A percentile compares a stretch with the other conserved stretches of the same genome.
Evolutionary conservation across 805 yeast genomes (phyloP).

Genomic region (Cyberlindnera petersonii): DNA sequence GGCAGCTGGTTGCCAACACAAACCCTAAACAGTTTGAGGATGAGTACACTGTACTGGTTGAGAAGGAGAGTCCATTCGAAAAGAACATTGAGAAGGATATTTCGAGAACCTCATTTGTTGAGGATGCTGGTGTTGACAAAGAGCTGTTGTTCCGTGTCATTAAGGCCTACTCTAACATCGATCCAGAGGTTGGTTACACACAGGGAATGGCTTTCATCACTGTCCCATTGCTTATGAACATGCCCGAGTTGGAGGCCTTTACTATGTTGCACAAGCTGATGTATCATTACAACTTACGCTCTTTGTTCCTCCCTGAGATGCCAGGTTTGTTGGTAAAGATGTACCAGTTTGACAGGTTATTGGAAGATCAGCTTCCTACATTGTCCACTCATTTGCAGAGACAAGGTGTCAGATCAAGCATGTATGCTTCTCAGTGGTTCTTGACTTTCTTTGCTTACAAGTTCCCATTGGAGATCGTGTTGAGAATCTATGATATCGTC

Average conservation of each 20-base stretch:
- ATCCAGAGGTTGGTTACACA: constrained; percentile 93
- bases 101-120: constrained; percentile 78
- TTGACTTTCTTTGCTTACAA: constrained; percentile 91
- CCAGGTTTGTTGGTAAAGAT: constrained; percentile 82
- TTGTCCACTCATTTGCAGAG: constrained; percentile 72
- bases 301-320: constrained; percentile 83
- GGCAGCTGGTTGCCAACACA: constrained; percentile 86
- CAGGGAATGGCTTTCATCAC: constrained; percentile 97
- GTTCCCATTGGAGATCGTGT: constrained; percentile 84
- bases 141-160: constrained; percentile 70
- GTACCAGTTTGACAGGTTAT: constrained; percentile 84
- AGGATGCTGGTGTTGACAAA: constrained; percentile 47
- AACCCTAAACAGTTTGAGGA: constrained; percentile 47
- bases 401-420: constrained; percentile 86
- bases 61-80: constrained; percentile 61
- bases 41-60: constrained; percentile 37
- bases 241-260: constrained; percentile 82
- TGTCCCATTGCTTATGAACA: constrained; percentile 77
- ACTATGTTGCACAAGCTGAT: constrained; percentile 74
- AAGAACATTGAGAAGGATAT: constrained; percentile 77
- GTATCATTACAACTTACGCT: constrained; percentile 79
- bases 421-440: constrained; percentile 99
- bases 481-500: constrained; percentile 82
- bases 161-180: constrained; percentile 80
- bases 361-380: constrained; percentile 73